A percentile compares a stretch with the other conserved stretches of the same genome.
Conservation (phyloP, 2,329 filamentous ascomycete genomes). For the Calonectria pseudoreteaudii region DNA sequence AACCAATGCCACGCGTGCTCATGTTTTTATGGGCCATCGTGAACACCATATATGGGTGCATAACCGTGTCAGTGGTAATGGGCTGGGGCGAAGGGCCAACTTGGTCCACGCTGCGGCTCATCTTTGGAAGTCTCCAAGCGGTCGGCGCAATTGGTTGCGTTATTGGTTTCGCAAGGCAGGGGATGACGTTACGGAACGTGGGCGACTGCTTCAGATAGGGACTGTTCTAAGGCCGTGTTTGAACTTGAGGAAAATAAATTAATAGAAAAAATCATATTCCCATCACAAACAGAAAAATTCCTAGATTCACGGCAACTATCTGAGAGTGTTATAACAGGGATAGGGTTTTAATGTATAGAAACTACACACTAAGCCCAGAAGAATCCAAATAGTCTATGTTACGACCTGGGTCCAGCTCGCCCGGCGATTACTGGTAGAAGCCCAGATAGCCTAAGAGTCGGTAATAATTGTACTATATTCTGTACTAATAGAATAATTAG, state of each 20-base stretch:
- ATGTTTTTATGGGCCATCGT: background rate
- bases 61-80: background rate
- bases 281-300: background rate
- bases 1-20: background rate
- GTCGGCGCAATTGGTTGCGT: background rate
- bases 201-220: background rate
- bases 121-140: background rate
- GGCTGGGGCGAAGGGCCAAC: background rate
- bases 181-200: background rate
- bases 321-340: too few relatives aligned
- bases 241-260: background rate
- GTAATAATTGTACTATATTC: too few relatives aligned
- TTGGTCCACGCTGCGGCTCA: background rate
- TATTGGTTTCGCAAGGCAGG: background rate
- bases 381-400: too few relatives aligned
- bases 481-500: too few relatives aligned
- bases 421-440: too few relatives aligned
- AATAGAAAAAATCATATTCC: background rate
- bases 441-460: too few relatives aligned
- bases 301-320: too few relatives aligned
- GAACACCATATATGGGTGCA: background rate
- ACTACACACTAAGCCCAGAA: too few relatives aligned
- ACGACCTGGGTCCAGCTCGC: too few relatives aligned
- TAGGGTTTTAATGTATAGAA: too few relatives aligned
- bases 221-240: background rate